A percentile compares a stretch with the other conserved stretches of the same genome.
Conservation (phyloP, 805 yeast genomes). For the Schwanniomyces occidentalis region DNA sequence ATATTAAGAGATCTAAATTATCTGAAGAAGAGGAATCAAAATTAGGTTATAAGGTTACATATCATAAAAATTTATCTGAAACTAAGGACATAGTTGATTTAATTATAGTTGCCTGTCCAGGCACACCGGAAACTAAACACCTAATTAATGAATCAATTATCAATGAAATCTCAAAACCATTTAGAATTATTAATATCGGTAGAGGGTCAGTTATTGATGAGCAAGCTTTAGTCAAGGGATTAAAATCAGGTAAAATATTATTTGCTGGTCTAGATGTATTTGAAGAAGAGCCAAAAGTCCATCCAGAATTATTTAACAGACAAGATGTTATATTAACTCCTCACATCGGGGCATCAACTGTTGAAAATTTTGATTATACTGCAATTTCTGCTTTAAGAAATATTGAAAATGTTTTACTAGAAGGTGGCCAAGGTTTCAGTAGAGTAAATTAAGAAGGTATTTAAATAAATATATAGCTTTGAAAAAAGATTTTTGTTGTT, state of each 20-base stretch:
- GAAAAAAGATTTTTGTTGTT: no score
- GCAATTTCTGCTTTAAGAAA: conserved; percentile 56
- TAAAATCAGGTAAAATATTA: conserved; percentile 57
- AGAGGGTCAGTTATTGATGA: conserved; percentile 72
- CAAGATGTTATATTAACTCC: conserved; percentile 69
- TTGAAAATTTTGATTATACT: conserved; percentile 53
- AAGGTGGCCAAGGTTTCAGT: conserved; percentile 38
- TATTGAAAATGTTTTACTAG: conserved; percentile 45
- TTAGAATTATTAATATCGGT: conserved; percentile 72
- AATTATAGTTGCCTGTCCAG: conserved; percentile 68
- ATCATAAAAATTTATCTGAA: conserved; percentile 33
- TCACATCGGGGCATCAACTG: conserved; percentile 70
- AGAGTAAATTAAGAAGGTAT: conserved; percentile 34
- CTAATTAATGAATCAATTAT: conserved; percentile 53
- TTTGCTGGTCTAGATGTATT: conserved; percentile 77
- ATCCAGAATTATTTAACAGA: conserved; percentile 50
- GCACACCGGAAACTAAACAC: conserved; percentile 55
- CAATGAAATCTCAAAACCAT: conserved; percentile 48
- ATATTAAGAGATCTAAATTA: conserved; percentile 55
- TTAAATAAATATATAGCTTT: no score
- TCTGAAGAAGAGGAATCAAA: conserved; percentile 26
- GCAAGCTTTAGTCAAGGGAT: conserved; percentile 59
- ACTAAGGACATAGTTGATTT: conserved; percentile 50
- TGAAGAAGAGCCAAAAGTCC: conserved; percentile 60
- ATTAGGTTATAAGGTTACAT: conserved; percentile 48